Evolutionary conservation across 805 yeast species (phyloP).

Genomic region (Allodekkera sacchari): DNA sequence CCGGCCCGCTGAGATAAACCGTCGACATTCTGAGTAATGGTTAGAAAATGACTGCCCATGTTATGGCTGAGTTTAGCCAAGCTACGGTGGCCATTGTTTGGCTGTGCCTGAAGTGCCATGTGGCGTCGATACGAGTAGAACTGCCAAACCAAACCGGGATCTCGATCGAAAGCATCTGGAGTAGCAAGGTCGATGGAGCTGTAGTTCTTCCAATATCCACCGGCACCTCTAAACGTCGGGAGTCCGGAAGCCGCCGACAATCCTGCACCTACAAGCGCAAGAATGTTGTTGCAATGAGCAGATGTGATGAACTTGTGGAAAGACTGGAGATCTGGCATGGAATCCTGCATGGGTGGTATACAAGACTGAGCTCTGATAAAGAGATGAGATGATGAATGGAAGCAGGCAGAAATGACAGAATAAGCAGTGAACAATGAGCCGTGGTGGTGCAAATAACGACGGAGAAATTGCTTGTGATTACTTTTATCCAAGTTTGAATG

Average conservation of each 20-base stretch:
- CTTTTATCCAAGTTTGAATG: no score
- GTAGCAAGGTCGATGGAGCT: slow-evolving; percentile 82
- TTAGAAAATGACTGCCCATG: slow-evolving; percentile 35
- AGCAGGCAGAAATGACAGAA: not conserved
- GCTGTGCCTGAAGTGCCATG: slow-evolving; percentile 56
- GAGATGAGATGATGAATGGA: no score
- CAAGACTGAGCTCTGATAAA: no score
- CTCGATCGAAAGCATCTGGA: slow-evolving; percentile 78
- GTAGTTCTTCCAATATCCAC: slow-evolving; percentile 71
- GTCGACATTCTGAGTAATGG: slow-evolving; percentile 81
- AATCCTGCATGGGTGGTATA: no score
- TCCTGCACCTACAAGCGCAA: slow-evolving; percentile 78
- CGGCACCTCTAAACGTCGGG: slow-evolving; percentile 62
- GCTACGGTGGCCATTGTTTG: slow-evolving; percentile 69
- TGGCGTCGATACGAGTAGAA: slow-evolving; percentile 66
- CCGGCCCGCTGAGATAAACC: slow-evolving; percentile 62
- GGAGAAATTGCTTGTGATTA: no score
- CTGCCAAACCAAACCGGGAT: slow-evolving; percentile 88
- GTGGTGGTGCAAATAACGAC: no score
- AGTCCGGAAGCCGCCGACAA: slow-evolving; percentile 72
- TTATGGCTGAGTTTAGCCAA: slow-evolving; percentile 52
- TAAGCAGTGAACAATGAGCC: no score
- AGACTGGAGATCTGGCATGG: slow-evolving; percentile 7
- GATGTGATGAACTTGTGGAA: slow-evolving; percentile 37
- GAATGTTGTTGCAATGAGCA: slow-evolving; percentile 36